Percentiles rank a stretch among this genome's conserved stretches.
These are phyloP conservation scores for Lentinula aciculospora DNA, from an alignment of 768 basidiomycete genomes.

Conservation along the genomic window DNA sequence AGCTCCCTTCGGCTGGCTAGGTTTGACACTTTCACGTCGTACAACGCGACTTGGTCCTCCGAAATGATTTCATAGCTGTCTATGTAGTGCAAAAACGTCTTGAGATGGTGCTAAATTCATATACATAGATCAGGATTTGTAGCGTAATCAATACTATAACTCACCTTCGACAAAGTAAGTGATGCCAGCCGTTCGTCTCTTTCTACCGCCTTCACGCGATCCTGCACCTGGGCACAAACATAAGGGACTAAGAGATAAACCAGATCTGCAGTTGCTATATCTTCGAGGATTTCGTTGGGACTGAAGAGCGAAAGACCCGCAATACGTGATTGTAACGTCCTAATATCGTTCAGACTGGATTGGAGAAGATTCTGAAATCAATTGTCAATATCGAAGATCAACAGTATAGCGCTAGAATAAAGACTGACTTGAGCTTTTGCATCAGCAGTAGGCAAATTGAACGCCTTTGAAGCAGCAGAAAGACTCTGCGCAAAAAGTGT, in stretches of 20 bases:
- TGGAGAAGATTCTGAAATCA: constrained; percentile 49
- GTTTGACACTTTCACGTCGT: constrained; percentile 50
- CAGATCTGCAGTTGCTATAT: constrained; percentile 73
- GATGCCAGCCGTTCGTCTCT: constrained; percentile 50
- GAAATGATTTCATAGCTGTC: constrained; percentile 66
- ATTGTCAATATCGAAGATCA: neutral
- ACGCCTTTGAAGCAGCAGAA: constrained; percentile 30
- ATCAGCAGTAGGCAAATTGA: constrained; percentile 32
- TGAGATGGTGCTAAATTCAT: constrained; percentile 42
- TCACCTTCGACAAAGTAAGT: constrained; percentile 54
- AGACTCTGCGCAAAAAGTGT: constrained; percentile 32
- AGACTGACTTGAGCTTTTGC: constrained; percentile 36
- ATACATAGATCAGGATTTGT: neutral
- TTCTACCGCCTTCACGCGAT: constrained; percentile 50
- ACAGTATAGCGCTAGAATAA: neutral
- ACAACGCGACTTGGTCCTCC: constrained; percentile 50
- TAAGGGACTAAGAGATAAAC: constrained; percentile 73
- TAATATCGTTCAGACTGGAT: constrained; percentile 51
- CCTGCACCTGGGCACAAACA: constrained; percentile 58
- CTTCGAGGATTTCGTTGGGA: constrained; percentile 76
- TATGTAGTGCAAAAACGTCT: constrained; percentile 40
- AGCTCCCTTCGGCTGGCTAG: constrained; percentile 70
- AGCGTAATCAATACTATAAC: constrained; percentile 14
- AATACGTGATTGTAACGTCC: constrained; percentile 46
- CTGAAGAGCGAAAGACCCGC: constrained; percentile 70